Conservation (phyloP, 352 stramenopile genomes). For the Phytopythium helicoides region DNA sequence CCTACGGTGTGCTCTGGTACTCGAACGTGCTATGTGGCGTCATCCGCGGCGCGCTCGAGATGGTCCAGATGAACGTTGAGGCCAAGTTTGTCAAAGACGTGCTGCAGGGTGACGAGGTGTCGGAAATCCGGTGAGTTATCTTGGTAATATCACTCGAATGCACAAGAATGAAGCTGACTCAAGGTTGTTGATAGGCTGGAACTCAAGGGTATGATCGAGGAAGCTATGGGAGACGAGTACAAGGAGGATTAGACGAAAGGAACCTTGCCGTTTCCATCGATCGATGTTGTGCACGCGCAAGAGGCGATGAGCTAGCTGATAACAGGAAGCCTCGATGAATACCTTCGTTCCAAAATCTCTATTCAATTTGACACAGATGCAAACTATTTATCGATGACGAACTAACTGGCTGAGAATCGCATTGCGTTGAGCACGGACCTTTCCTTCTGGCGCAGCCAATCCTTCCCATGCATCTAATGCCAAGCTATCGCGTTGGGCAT, state of each 20-base stretch:
- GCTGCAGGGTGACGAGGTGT: slow-evolving; percentile 83
- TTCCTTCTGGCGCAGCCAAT: too few species aligned
- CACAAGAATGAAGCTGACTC: not conserved
- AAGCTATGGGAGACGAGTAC: slow-evolving; percentile 87
- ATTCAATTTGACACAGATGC: too few species aligned
- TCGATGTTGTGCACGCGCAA: too few species aligned
- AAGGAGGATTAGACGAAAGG: slow-evolving; percentile 64
- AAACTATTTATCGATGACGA: too few species aligned
- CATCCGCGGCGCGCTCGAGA: slow-evolving; percentile 95
- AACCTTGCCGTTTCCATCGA: too few species aligned
- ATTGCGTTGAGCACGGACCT: too few species aligned
- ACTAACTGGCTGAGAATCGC: too few species aligned
- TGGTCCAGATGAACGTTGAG: slow-evolving; percentile 90
- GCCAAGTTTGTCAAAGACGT: slow-evolving; percentile 85
- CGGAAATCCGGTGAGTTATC: slow-evolving; percentile 64
- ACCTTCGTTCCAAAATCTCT: too few species aligned
- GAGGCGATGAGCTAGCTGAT: too few species aligned
- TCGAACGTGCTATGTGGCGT: slow-evolving; percentile 96
- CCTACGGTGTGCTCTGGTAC: slow-evolving; percentile 92
- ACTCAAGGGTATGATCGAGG: slow-evolving; percentile 89
- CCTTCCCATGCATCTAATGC: too few species aligned
- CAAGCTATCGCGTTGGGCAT: too few species aligned
- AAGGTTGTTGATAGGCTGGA: slow-evolving; percentile 45
- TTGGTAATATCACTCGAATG: not conserved
- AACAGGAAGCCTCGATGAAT: too few species aligned